A percentile compares a stretch with the other conserved stretches of the same genome.
These are phyloP conservation scores for Arthrobotrys conoides DNA, from an alignment of 2,329 filamentous ascomycete genomes.

Conservation along the genomic window DNA sequence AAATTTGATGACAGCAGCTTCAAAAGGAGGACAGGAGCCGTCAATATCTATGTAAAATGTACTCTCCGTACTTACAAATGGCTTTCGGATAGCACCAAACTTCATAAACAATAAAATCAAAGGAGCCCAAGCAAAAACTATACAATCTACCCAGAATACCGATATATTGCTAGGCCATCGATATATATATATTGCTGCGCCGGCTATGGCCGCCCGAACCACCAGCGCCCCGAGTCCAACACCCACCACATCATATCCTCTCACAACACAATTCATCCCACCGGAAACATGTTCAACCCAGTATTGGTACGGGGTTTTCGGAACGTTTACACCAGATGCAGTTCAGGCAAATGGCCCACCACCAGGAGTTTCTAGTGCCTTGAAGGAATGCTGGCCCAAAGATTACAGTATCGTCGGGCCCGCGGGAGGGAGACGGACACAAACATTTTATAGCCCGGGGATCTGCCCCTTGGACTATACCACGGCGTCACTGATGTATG, in stretches of 20 bases:
- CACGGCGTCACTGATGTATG: slow-evolving; percentile 44
- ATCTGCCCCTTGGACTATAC: slow-evolving; percentile 42
- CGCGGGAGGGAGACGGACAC: background rate
- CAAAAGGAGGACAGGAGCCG: slow-evolving; percentile 28
- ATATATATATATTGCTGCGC: too few relatives aligned
- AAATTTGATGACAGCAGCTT: slow-evolving; percentile 31
- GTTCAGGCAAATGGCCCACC: slow-evolving; percentile 42
- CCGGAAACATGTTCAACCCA: slow-evolving; percentile 26
- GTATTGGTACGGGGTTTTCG: slow-evolving; percentile 28
- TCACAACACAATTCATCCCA: slow-evolving; percentile 51
- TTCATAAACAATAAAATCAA: too few relatives aligned
- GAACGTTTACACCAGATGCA: background rate
- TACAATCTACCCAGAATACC: too few relatives aligned
- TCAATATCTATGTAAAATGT: background rate
- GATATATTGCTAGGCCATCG: too few relatives aligned
- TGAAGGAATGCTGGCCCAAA: slow-evolving; percentile 39
- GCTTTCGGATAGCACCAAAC: too few relatives aligned
- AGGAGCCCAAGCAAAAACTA: too few relatives aligned
- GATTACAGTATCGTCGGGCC: background rate
- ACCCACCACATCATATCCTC: slow-evolving; percentile 40
- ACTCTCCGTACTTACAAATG: background rate
- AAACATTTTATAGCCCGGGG: slow-evolving; percentile 45
- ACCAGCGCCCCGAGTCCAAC: slow-evolving; percentile 12
- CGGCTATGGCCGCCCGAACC: slow-evolving; percentile 15
- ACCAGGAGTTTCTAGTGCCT: background rate